Conservation (phyloP, 257 asterid species). For the Solanum appendiculatum region DNA sequence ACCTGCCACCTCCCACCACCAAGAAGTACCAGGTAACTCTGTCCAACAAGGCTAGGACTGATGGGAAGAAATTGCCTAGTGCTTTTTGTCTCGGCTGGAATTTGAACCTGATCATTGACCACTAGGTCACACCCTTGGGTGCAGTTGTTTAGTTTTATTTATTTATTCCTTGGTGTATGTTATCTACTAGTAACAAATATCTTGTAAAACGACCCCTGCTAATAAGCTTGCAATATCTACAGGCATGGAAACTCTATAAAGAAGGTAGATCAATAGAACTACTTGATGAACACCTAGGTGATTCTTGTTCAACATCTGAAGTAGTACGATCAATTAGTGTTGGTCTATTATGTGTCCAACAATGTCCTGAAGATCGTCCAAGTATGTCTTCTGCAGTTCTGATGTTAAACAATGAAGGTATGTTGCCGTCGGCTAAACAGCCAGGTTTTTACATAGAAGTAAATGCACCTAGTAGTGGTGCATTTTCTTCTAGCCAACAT, state of each 20-base stretch:
- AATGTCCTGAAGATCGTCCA: constrained; percentile 23
- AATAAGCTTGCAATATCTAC: background rate
- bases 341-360: constrained; percentile 31
- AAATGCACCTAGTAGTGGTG: background rate
- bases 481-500: background rate
- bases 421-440: constrained; percentile 10
- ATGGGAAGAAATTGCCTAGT: too few species aligned
- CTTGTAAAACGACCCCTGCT: too few species aligned
- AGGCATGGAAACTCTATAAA: constrained; percentile 26
- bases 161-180: background rate
- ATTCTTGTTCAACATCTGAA: background rate
- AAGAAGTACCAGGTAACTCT: too few species aligned
- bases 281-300: constrained; percentile 2
- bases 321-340: constrained; percentile 17
- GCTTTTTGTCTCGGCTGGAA: too few species aligned
- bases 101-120: too few species aligned
- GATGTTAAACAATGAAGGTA: constrained; percentile 19
- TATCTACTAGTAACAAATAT: background rate
- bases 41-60: too few species aligned
- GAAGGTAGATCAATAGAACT: constrained; percentile 18
- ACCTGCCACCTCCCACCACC: too few species aligned
- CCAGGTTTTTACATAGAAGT: constrained; percentile 25
- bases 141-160: too few species aligned
- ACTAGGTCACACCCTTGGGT: too few species aligned
- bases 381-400: constrained; percentile 19